Base-by-base conservation (phyloP, 2,329 filamentous ascomycete species). In the Neobulgaria alba region DNA sequence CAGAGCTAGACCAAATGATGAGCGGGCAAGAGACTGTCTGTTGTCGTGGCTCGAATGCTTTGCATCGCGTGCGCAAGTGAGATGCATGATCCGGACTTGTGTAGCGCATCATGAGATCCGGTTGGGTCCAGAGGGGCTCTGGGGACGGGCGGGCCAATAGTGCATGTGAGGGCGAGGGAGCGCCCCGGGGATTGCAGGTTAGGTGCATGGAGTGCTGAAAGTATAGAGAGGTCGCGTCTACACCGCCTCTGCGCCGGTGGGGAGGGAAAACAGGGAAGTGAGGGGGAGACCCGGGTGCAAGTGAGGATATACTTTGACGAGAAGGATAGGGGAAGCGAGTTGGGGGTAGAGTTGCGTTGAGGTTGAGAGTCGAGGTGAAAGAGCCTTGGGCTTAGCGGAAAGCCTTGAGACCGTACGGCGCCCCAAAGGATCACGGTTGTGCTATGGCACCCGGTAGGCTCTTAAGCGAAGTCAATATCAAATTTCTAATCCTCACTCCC, bases 21-120 rank as follows among this genome's bases (percentile, higher is more conserved):
- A 2, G 12, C 14, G 32, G 36, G 32, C 32, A 42, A 39, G 18
- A 19, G 33, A 33, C 21, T 31, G 17, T 35, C 36, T 46, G 50
- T 43, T 56, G 54, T 57, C 56, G 56, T 58, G 56, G 56, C 56
- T 58, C 56, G 54, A 58, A 48, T 58, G 50, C 53, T 47, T 50
- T 44, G 46, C 49, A 55, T 49, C 44, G 42, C 48, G 49, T 52
- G 50, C 43, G 45, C 43, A 38, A 42, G 45, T 33, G 26, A 36
- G 42, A 46, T 50, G 51, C 52, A 49, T 31, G 38, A 36, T 18
- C 29, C 33, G 31, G 36, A n/a, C 36, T 38, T 33, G 34, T 33
- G 36, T 42, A 39, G 33, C 41, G 41, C 34, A 50, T 47, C 44
- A 48, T 40, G 47, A 45, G 41, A 45, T 48, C 45, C 41, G 46